A percentile compares a stretch with the other conserved stretches of the same genome.
These are phyloP conservation scores for Saposhnikovia divaricata DNA, from an alignment of 129 eudicot genomes.

Conservation along the genomic window DNA sequence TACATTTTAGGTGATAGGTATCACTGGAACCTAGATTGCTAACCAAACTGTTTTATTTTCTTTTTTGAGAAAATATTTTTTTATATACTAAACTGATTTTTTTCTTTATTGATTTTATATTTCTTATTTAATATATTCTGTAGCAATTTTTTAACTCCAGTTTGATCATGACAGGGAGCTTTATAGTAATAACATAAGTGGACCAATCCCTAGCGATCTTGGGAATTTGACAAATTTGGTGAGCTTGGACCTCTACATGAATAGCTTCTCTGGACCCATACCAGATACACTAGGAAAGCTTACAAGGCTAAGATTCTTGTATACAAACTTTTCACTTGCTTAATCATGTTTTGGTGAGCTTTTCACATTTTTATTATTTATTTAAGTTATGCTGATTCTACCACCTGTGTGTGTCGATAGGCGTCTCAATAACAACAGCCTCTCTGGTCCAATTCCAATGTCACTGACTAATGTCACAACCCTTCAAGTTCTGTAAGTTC, in stretches of 20 bases:
- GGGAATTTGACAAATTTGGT: constrained; percentile 84
- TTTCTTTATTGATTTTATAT: background rate
- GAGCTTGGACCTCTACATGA: constrained; percentile 89
- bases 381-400: background rate
- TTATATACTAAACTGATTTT: background rate
- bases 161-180: constrained; percentile 52
- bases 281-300: constrained; percentile 75
- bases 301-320: constrained; percentile 71
- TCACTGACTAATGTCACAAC: constrained; percentile 71
- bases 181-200: constrained; percentile 80
- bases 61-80: too few species aligned
- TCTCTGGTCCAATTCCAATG: constrained; percentile 75
- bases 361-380: background rate
- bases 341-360: background rate
- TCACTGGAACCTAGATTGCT: background rate
- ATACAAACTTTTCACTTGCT: background rate
- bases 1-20: background rate
- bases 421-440: constrained; percentile 84
- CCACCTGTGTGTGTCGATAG: constrained; percentile 40
- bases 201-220: constrained; percentile 71
- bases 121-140: background rate
- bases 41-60: background rate
- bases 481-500: constrained; percentile 82
- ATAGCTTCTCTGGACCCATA: constrained; percentile 70
- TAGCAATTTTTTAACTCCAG: too few species aligned